Base-by-base conservation (phyloP, 441 rosid genomes). In the Erysimum cheiri region DNA sequence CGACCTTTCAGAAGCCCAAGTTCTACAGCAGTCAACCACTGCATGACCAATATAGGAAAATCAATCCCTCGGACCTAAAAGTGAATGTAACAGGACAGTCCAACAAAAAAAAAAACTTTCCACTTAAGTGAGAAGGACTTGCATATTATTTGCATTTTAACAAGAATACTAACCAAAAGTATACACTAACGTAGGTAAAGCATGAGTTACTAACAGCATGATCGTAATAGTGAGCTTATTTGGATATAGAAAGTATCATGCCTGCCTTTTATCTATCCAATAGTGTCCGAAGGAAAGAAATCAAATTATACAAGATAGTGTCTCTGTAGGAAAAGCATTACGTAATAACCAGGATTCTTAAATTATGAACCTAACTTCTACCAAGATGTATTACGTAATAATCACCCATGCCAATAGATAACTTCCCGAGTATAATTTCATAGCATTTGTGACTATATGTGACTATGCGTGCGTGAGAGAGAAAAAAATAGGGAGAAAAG, bases 1-100 rank as follows among this genome's bases (percentile, higher is more conserved):
- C 93, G 97, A 59, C 99, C 99, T 85, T 96, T 96, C 60, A 96
- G 77, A 77, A 96, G 93, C 77, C 92, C 99, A 72, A 96, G 94
- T 74, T 96, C 99, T 74, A 92, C 97, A 3, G 95, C 96, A 60
- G 85, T 66, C 57, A 96, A 88, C 99, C 99, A 96, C 99, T 96
- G 80, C 83, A 88, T 50, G 73, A 62, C 71, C 74, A 70, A 70
- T 41, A 75, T 35, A 69, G 43, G 73, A 61, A 67, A 43, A 69
- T 35, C 75, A 82, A 73, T 55, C 67, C 76, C 74, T 75, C 43
- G 54, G 66, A 62, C 49, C 29, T 43, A 74, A 58, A 68, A 33
- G 44, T 48, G 26, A 52, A 46, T 48, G 13, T 52, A 47, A 71
- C 19, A 10, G 58, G 33, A 40, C 15, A 41, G 17, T 50, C 63